These are phyloP conservation scores for Hanseniaspora singularis DNA, from an alignment of 805 yeast species.

Conservation along the genomic window DNA sequence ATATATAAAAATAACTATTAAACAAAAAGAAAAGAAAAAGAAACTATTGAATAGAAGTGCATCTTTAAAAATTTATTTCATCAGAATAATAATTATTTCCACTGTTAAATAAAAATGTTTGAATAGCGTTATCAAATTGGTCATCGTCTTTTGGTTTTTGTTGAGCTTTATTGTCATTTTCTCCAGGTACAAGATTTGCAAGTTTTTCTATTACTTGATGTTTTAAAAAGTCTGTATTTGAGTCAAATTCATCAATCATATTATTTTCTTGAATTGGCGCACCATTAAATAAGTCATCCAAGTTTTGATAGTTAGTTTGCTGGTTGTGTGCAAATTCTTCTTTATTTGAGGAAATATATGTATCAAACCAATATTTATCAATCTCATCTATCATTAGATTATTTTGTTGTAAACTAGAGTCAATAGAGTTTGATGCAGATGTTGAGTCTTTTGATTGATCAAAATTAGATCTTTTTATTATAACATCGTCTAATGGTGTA, in stretches of 20 bases:
- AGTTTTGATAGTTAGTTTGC: background rate
- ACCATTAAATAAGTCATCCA: constrained; percentile 12
- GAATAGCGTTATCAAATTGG: background rate
- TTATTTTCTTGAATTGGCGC: background rate
- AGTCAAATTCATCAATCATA: background rate
- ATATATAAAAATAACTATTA: background rate
- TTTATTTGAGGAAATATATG: background rate
- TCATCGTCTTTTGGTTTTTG: background rate
- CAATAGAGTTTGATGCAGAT: constrained; percentile 1
- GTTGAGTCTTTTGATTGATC: constrained; percentile 6
- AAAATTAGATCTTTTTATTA: constrained; percentile 8
- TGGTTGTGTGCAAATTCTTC: background rate
- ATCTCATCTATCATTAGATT: constrained; percentile 10
- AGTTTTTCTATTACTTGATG: constrained; percentile 13
- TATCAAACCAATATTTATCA: constrained; percentile 13
- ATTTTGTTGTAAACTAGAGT: background rate
- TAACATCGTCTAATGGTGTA: constrained; percentile 17
- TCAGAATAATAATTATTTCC: constrained; percentile 10
- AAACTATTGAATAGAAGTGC: background rate
- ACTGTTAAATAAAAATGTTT: constrained; percentile 8
- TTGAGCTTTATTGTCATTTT: background rate
- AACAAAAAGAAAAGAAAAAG: background rate
- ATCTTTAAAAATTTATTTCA: constrained; percentile 13
- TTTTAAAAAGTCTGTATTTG: background rate
- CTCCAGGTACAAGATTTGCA: constrained; percentile 9